These are phyloP conservation scores for Thymus mandschuricus DNA, from an alignment of 257 asterid species.

Conservation along the genomic window DNA sequence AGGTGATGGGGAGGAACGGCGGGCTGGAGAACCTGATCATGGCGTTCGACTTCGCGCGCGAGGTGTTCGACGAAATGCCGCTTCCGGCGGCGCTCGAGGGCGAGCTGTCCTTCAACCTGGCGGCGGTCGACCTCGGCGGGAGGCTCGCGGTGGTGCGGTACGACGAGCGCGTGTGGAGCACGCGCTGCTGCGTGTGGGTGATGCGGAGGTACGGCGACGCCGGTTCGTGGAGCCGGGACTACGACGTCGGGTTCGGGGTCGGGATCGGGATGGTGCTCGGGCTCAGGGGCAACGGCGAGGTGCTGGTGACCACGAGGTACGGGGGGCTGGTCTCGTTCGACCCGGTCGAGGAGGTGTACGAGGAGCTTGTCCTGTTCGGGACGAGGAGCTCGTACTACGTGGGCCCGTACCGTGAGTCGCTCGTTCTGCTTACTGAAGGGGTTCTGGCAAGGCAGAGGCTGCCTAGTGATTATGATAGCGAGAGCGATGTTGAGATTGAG, in stretches of 20 bases:
- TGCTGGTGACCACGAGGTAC: constrained; percentile 6
- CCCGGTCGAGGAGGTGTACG: constrained; percentile 1
- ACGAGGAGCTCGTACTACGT: constrained; percentile 26
- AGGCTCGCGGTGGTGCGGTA: constrained; percentile 29
- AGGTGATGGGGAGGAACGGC: neutral
- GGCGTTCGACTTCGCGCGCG: constrained; percentile 35
- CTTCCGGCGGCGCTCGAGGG: constrained; percentile 28
- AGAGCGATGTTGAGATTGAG: neutral
- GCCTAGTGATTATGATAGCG: neutral
- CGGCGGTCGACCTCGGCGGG: neutral
- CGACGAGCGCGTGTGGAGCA: constrained; percentile 15
- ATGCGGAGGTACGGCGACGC: constrained; percentile 40
- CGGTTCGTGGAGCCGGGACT: constrained; percentile 37
- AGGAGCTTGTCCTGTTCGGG: constrained; percentile 35
- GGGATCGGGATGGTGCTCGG: constrained; percentile 31
- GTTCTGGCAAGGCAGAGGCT: neutral
- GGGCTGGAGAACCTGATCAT: constrained; percentile 23
- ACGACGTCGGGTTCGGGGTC: neutral
- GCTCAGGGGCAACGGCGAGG: constrained; percentile 20
- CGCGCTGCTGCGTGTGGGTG: constrained; percentile 39
- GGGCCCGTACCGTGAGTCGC: constrained; percentile 2
- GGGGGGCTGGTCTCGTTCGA: constrained; percentile 27
- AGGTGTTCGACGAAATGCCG: constrained; percentile 40
- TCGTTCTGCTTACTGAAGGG: neutral
- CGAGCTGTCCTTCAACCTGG: constrained; percentile 30